Evolutionary conservation across 352 stramenopile species (phyloP), one percentile per base, ranked within the genome.

Genomic region (Phytopythium delawarense): DNA sequence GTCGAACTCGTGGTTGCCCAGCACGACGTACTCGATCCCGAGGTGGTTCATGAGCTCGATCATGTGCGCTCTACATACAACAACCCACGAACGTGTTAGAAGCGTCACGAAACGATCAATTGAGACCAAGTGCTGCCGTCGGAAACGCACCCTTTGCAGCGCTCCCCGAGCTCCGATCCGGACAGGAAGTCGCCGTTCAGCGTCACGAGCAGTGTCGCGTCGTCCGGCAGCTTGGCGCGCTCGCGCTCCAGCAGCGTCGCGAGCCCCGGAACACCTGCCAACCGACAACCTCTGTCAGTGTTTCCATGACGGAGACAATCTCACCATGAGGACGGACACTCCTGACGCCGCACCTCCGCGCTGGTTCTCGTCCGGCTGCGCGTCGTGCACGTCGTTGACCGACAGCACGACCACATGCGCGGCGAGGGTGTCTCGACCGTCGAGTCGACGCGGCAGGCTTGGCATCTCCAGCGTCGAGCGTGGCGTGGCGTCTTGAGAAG

Each of bases 1-100:
- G 54, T 92, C 84, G 51, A 91, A 92, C 64, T 92, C 84, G 70
- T 92, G 84, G 67, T 92, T 92, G 40, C 84, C 84, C 62, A 90
- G 53, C 25, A 92, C 83, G 30, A 89, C 77, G 64, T 90, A 92
- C 37, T 87, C 70, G 49, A 92, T 81, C 13, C 66, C 74, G 44
- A 92, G 63, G 44, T 88, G 78, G 66, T 92, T 90, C 67, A 92
- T 75, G 18, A 92, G 53, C 54, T 88, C 80, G 48, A 92, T 81
- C 76, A 85, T 85, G 62, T 82, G 73, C 16, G 71, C 73, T 18
- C 75, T 84, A 21, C 12, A 52, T 9, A 37, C 32, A 4, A 37
- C 32, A 37, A 9, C 9, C 32, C 32, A 37, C 32, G n/a, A 11
- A 50, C 61, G 46, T 7, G 15, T 15, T 49, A 2, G 18, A 23